Evolutionary conservation across 768 basidiomycete genomes (phyloP), one percentile per base, ranked within the genome.

Genomic region (Sistotremastrum suecicum): DNA sequence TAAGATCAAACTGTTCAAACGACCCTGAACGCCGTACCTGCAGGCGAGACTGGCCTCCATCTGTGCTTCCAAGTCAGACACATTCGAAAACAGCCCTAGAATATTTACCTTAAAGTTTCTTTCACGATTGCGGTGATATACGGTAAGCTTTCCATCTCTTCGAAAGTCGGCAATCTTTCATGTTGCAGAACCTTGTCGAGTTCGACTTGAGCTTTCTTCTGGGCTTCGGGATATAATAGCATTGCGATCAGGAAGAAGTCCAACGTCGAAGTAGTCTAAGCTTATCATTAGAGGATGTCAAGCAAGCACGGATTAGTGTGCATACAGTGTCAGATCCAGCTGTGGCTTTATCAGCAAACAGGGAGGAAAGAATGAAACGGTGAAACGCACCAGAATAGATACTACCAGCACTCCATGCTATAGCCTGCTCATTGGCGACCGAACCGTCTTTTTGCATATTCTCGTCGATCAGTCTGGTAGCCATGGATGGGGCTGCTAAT

Each of bases 191-290:
- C 48, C 0, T 37, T 35, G 40, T 56, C 55, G 9, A 56, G 42
- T 39, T 56, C 55, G 29, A 33, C 44, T 41, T 51, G 55, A 2
- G 50, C 52, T 31, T 49, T 48, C 11, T 32, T 39, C 39, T 56
- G 55, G 6, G 41, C 46, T 11, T 56, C 37, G 3, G 55, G 55
- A 39, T 51, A 44, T 12, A 50, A 34, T 2, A 47, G 39, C 53
- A 55, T 50, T 4, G 51, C 46, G 4, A 53, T 34, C 7, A 56
- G 5, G 51, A 56, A 55, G 20, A 20, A 20, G 20, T 20, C 20
- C 20, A 20, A 20, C 20, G 20, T 20, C 20, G 20, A 20, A 20
- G 20, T 20, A 20, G 20, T 20, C 20, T 20, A 20, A 20, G 20
- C 20, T 20, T 12, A 37, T 37, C 10, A 12, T 12, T 12, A 12